These are phyloP conservation scores for Brassica incana DNA, from an alignment of 345 rosid genomes.

Conservation along the genomic window DNA sequence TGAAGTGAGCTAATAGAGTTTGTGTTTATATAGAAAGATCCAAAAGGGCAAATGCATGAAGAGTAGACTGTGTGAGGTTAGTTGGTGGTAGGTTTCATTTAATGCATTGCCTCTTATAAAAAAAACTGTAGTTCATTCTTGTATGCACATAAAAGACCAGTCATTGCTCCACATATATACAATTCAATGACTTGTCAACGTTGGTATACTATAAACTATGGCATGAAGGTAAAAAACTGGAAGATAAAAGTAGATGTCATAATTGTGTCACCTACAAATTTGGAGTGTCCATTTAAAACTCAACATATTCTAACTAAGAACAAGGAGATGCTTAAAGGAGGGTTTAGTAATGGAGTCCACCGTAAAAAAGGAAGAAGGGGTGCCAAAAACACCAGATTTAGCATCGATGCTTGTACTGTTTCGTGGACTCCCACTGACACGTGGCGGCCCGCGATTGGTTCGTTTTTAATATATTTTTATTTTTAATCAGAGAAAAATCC, in stretches of 20 bases:
- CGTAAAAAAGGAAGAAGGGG: too few relatives aligned
- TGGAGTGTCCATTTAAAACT: background rate
- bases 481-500: too few relatives aligned
- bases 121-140: background rate
- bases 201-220: background rate
- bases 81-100: conserved; percentile 40
- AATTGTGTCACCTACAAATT: background rate
- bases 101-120: conserved; percentile 17
- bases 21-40: conserved; percentile 33
- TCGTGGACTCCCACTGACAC: too few relatives aligned
- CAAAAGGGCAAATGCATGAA: conserved; percentile 13
- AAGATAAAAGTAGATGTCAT: background rate
- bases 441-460: too few relatives aligned
- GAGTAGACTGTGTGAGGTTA: conserved; percentile 13
- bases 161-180: background rate
- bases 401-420: too few relatives aligned
- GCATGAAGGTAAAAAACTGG: background rate
- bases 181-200: conserved; percentile 10
- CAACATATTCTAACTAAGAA: background rate
- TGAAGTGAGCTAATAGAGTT: conserved; percentile 24
- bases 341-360: too few relatives aligned
- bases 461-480: too few relatives aligned
- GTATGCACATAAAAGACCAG: conserved; percentile 13
- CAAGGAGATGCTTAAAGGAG: too few relatives aligned
- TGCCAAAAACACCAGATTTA: too few relatives aligned